phyloP scores from a whole-genome alignment of 2,329 filamentous ascomycete species.

The Rasamsonia emersonii region DNA sequence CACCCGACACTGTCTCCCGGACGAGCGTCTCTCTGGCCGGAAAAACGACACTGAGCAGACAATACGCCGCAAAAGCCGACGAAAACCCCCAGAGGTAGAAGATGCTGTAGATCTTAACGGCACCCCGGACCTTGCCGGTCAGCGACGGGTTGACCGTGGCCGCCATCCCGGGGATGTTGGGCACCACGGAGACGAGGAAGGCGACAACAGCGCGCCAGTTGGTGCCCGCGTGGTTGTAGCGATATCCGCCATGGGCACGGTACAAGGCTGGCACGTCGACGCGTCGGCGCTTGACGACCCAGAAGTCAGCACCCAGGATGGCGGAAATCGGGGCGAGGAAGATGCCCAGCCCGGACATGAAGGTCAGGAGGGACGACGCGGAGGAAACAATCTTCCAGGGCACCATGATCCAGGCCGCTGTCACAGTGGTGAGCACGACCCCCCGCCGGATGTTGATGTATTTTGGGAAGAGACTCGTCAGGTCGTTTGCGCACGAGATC shows the following conservation, averaged over 20 bases:
- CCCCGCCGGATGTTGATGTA: constrained; percentile 47
- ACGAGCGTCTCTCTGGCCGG: constrained; percentile 5
- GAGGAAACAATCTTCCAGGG: constrained; percentile 30
- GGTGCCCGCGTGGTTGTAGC: constrained; percentile 20
- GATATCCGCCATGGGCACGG: constrained; percentile 34
- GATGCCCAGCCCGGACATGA: constrained; percentile 18
- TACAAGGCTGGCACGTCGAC: constrained; percentile 38
- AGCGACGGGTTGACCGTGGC: constrained; percentile 15
- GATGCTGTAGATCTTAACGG: constrained; percentile 26
- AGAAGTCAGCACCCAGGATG: constrained; percentile 36
- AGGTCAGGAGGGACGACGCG: constrained; percentile 20
- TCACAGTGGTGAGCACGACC: constrained; percentile 36
- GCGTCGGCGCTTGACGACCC: constrained; percentile 28
- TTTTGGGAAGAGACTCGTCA: constrained; percentile 44
- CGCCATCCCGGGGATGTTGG: constrained; percentile 19
- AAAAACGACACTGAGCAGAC: constrained; percentile 9
- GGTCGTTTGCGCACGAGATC: constrained; percentile 46
- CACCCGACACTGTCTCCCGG: too few species aligned
- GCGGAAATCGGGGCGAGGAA: constrained; percentile 36
- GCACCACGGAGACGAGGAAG: constrained; percentile 26
- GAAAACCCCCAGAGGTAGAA: constrained; percentile 25
- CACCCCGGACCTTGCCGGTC: constrained; percentile 13
- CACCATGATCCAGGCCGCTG: constrained; percentile 24
- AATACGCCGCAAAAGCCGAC: constrained; percentile 21
- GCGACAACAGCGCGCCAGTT: constrained; percentile 25